Base-by-base conservation (phyloP, 768 basidiomycete species). In the Lactarius deliciosus region DNA sequence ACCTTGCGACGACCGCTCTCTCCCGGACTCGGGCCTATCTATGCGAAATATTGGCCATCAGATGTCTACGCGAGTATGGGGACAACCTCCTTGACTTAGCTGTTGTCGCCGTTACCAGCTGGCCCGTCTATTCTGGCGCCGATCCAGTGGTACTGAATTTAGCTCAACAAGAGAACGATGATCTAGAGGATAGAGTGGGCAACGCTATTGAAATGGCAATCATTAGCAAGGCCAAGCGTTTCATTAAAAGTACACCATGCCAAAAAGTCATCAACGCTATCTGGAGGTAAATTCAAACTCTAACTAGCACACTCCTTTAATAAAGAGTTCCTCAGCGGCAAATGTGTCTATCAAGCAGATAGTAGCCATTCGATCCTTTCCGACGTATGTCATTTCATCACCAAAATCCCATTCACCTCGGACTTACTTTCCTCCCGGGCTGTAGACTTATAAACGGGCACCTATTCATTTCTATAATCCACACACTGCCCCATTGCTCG, bases 401-500 rank as follows among this genome's bases (percentile, higher is more conserved):
- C 30, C 43, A 22, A 22, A 64, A 56, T 25, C 11, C 57, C 50
- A 28, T 47, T 22, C 30, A 20, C 65, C 55, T 45, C 36, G 47
- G 50, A 15, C 22, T 57, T 20, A 32, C 56, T 43, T 61, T 8
- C 68, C 22, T 9, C 64, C n/a, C 54, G 32, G 30, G 32, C 32
- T 32, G 22, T 69, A 96, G 94, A 95, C 92, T 32, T 98, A 98
- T 77, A 97, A 97, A 79, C 85, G 89, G 57, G 92, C 85, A 30
- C 94, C 96, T 13, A 84, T 97, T 40, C 92, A 95, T 75, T 90
- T 96, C 71, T 97, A 98, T 75, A 94, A 98, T 74, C 95, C 95
- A 3, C 90, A 94, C 73, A 92, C 88, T 74, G 95, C 95, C 0
- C 93, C 95, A 20, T 76, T 97, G n/a, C 83, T 98, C 8, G 94